These are phyloP conservation scores for Gautieria morchelliformis DNA, from an alignment of 768 basidiomycete species.

Conservation along the genomic window DNA sequence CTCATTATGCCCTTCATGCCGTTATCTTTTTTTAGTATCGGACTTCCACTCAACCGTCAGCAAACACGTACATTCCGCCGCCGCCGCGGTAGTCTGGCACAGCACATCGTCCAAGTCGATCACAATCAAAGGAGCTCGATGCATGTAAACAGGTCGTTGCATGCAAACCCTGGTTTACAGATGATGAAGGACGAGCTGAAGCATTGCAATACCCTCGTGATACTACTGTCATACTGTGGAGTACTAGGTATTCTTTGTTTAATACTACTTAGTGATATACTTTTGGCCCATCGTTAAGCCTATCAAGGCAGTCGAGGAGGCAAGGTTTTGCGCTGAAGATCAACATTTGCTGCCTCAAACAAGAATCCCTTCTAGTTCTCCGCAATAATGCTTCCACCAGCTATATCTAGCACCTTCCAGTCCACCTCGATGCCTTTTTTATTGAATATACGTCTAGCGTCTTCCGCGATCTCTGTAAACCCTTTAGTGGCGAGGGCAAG, in stretches of 20 bases:
- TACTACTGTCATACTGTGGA: not conserved
- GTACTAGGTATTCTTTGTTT: not conserved
- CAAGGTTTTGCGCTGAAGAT: too few species aligned
- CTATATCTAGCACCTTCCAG: constrained; percentile 79
- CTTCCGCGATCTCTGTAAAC: constrained; percentile 79
- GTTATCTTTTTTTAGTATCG: too few species aligned
- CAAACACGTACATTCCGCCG: constrained; percentile 43
- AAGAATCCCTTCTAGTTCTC: not conserved
- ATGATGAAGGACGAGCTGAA: too few species aligned
- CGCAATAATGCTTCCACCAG: constrained; percentile 29
- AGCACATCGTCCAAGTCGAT: constrained; percentile 65
- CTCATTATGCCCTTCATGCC: constrained; percentile 2
- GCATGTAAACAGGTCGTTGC: not conserved
- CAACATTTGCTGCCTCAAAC: too few species aligned
- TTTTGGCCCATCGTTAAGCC: not conserved
- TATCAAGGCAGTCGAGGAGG: too few species aligned
- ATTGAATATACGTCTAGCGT: constrained; percentile 67
- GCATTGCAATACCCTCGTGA: too few species aligned
- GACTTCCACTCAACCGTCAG: not conserved
- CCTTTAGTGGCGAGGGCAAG: constrained; percentile 83
- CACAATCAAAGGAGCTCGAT: constrained; percentile 37
- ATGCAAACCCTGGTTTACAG: not conserved
- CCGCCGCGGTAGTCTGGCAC: constrained; percentile 46
- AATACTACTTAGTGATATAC: not conserved
- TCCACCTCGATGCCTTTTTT: constrained; percentile 70